Conservation (phyloP, 192 early-diverging fungal genomes). For the Tieghemiomyces parasiticus region DNA sequence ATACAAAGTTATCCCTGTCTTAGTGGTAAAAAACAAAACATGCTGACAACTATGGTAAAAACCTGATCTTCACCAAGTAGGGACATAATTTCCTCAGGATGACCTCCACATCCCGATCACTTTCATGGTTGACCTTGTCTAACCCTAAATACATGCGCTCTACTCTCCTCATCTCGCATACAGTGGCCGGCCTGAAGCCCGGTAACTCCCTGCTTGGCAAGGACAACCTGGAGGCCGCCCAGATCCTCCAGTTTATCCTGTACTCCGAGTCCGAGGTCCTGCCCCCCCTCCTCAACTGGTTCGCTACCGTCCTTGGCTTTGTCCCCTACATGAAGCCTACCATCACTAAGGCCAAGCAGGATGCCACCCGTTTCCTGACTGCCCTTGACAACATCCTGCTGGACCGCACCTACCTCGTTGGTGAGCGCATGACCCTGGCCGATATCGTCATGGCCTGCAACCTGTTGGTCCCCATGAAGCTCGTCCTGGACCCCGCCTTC, state of each 20-base stretch:
- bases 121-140: neutral
- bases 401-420: conserved; percentile 85
- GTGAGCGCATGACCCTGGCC: conserved; percentile 82
- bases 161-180: neutral
- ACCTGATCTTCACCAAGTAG: neutral
- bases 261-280: conserved; percentile 39
- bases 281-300: conserved; percentile 22
- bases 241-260: conserved; percentile 47
- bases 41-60: conserved; percentile 14
- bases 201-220: conserved; percentile 38
- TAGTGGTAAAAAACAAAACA: conserved; percentile 11
- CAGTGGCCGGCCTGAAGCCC: conserved; percentile 31
- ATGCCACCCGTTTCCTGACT: conserved; percentile 39
- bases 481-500: conserved; percentile 57
- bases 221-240: conserved; percentile 36
- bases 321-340: conserved; percentile 33
- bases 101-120: neutral
- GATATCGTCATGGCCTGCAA: conserved; percentile 56
- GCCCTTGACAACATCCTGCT: conserved; percentile 67
- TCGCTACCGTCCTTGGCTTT: conserved; percentile 32
- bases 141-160: neutral
- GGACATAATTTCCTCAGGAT: conserved; percentile 10
- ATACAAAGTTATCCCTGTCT: conserved; percentile 28
- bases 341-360: conserved; percentile 56
- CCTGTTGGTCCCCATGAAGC: conserved; percentile 28